phyloP scores from a whole-genome alignment of 1,139 yeast genomes.

The Debaryomycetaceae sp. region DNA sequence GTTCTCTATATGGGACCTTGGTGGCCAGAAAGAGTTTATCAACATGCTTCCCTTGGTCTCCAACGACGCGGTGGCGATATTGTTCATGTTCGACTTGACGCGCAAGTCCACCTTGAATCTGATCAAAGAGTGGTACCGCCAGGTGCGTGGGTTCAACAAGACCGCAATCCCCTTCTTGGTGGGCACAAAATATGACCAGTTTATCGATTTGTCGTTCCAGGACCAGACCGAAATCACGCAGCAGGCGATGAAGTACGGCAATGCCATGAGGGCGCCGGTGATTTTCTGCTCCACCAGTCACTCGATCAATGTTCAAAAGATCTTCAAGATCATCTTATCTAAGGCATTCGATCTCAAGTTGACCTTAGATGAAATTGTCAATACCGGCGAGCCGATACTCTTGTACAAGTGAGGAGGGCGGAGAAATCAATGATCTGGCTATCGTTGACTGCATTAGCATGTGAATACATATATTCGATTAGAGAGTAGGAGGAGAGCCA shows the following conservation, averaged over 20 bases:
- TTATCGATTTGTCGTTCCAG: conserved; percentile 71
- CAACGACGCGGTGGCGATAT: conserved; percentile 88
- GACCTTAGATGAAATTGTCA: conserved; percentile 77
- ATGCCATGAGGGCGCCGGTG: conserved; percentile 87
- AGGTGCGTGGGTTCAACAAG: conserved; percentile 85
- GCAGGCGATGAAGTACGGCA: conserved; percentile 83
- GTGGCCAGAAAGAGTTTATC: conserved; percentile 94
- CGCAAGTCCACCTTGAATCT: conserved; percentile 82
- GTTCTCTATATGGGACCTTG: conserved; percentile 93
- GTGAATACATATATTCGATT: conserved; percentile 1
- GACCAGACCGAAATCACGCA: conserved; percentile 85
- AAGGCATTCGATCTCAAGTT: conserved; percentile 87
- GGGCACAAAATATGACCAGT: conserved; percentile 92
- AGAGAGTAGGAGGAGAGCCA: not conserved
- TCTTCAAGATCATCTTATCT: conserved; percentile 85
- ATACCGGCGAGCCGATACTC: conserved; percentile 84
- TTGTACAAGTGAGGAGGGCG: conserved; percentile 47
- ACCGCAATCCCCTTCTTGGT: conserved; percentile 90
- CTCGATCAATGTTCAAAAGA: conserved; percentile 90
- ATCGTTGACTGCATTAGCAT: conserved; percentile 3
- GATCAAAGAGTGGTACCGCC: conserved; percentile 92
- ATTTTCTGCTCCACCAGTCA: conserved; percentile 91
- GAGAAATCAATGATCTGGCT: conserved; percentile 6
- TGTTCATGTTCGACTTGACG: conserved; percentile 90
- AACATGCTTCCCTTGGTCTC: conserved; percentile 95